phyloP scores from a whole-genome alignment of 495 filamentous ascomycete genomes.

The Penicillium maclennaniae region DNA sequence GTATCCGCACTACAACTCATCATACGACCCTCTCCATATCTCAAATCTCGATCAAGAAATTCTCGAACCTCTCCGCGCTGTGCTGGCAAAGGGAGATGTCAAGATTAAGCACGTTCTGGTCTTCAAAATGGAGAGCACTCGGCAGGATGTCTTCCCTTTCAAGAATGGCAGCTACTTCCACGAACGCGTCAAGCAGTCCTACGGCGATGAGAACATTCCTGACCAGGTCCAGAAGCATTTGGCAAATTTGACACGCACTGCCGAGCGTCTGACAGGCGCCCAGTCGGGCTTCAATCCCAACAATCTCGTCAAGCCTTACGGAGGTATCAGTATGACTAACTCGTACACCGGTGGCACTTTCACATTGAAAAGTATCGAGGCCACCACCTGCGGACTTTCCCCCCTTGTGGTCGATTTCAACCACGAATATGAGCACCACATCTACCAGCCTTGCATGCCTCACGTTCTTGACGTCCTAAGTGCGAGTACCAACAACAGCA shows the following conservation, averaged over 20 bases:
- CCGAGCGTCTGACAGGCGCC: conserved; percentile 35
- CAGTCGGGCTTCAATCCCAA: conserved; percentile 16
- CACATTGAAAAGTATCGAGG: conserved; percentile 40
- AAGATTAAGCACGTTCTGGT: conserved; percentile 41
- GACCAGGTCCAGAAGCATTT: conserved; percentile 25
- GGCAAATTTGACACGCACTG: conserved; percentile 30
- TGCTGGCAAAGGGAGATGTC: conserved; percentile 22
- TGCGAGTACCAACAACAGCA: conserved; percentile 24
- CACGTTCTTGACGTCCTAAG: conserved; percentile 37
- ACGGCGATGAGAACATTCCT: conserved; percentile 15
- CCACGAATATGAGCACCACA: conserved; percentile 35
- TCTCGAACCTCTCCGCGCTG: conserved; percentile 25
- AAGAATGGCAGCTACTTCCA: conserved; percentile 28
- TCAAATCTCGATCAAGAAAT: conserved; percentile 35
- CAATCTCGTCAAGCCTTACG: conserved; percentile 23
- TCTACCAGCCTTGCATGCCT: conserved; percentile 44
- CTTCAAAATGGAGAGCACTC: conserved; percentile 41
- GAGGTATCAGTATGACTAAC: conserved; percentile 36
- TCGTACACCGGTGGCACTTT: conserved; percentile 36
- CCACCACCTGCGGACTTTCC: conserved; percentile 37
- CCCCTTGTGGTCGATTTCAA: conserved; percentile 44
- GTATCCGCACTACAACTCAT: conserved; percentile 32
- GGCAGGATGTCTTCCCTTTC: conserved; percentile 43
- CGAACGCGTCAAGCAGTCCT: conserved; percentile 32
- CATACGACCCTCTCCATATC: conserved; percentile 36